Conservation (phyloP, 2,329 filamentous ascomycete genomes). For the Alternaria sp. region DNA sequence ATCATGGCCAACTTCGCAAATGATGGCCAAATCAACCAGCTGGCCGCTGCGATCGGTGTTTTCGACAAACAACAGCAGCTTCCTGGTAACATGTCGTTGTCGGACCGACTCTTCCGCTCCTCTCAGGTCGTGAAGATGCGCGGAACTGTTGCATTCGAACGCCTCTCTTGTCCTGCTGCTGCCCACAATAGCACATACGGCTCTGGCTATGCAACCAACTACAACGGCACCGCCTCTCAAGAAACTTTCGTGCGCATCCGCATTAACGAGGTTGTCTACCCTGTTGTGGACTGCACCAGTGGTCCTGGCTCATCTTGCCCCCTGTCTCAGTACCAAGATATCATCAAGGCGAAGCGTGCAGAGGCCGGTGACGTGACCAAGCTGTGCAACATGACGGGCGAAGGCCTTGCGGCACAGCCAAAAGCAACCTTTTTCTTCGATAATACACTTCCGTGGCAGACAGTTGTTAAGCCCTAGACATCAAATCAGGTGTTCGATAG, state of each 20-base stretch:
- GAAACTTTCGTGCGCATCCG: conserved; percentile 61
- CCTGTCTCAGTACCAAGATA: conserved; percentile 37
- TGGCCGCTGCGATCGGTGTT: conserved; percentile 65
- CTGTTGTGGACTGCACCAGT: conserved; percentile 60
- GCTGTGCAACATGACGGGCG: conserved; percentile 49
- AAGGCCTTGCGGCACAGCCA: conserved; percentile 13
- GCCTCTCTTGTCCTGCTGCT: conserved; percentile 58
- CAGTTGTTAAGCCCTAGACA: conserved; percentile 26
- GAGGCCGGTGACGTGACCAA: conserved; percentile 58
- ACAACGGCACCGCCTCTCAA: conserved; percentile 19
- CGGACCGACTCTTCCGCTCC: conserved; percentile 60
- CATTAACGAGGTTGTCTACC: conserved; percentile 67
- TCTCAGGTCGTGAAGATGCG: conserved; percentile 67
- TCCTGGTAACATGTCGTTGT: conserved; percentile 55
- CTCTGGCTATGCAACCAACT: not conserved
- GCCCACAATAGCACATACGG: conserved; percentile 5
- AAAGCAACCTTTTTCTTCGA: conserved; percentile 38
- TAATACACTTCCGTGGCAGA: conserved; percentile 28
- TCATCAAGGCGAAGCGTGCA: conserved; percentile 53
- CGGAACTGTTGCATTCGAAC: conserved; percentile 69
- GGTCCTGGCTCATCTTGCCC: conserved; percentile 57
- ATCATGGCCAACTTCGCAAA: conserved; percentile 69
- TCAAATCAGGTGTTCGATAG: not conserved
- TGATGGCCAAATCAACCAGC: conserved; percentile 69
- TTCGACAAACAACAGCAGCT: conserved; percentile 64